These are phyloP conservation scores for Scheffersomyces quercinus DNA, from an alignment of 1,139 yeast species.

Conservation along the genomic window DNA sequence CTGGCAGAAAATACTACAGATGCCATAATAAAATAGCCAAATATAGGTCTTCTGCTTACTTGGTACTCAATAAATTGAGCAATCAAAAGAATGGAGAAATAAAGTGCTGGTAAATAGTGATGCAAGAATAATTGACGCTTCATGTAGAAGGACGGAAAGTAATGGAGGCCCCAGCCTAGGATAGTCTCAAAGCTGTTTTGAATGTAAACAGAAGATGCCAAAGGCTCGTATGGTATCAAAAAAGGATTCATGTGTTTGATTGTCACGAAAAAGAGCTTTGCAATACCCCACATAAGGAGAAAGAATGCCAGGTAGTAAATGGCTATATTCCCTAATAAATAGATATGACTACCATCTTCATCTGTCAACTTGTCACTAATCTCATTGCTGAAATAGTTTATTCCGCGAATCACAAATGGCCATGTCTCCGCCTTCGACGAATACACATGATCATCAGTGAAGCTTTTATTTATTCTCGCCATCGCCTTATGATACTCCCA, in stretches of 20 bases:
- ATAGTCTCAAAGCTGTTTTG: conserved; percentile 24
- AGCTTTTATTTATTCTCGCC: conserved; percentile 28
- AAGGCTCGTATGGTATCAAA: conserved; percentile 15
- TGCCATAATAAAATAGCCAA: conserved; percentile 19
- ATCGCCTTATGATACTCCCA: conserved; percentile 38
- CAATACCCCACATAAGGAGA: conserved; percentile 18
- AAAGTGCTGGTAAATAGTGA: conserved; percentile 41
- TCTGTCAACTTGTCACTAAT: conserved; percentile 15
- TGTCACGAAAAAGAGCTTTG: conserved; percentile 20
- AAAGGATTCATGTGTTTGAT: conserved; percentile 38
- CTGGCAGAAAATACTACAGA: conserved; percentile 14
- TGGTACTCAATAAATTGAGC: conserved; percentile 36
- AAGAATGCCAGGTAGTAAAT: conserved; percentile 31
- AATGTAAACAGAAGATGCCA: conserved; percentile 18
- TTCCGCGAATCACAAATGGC: conserved; percentile 40
- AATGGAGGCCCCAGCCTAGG: conserved; percentile 39
- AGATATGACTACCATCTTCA: conserved; percentile 32
- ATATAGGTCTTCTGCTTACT: conserved; percentile 16
- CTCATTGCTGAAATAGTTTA: conserved; percentile 28
- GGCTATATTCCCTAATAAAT: conserved; percentile 37
- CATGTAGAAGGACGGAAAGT: conserved; percentile 35
- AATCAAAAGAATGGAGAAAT: conserved; percentile 32
- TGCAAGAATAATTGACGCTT: conserved; percentile 36
- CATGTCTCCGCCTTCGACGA: conserved; percentile 38
- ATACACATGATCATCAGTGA: conserved; percentile 28